phyloP scores from a whole-genome alignment of 106 monocot species.

The Phalaenopsis equestris region DNA sequence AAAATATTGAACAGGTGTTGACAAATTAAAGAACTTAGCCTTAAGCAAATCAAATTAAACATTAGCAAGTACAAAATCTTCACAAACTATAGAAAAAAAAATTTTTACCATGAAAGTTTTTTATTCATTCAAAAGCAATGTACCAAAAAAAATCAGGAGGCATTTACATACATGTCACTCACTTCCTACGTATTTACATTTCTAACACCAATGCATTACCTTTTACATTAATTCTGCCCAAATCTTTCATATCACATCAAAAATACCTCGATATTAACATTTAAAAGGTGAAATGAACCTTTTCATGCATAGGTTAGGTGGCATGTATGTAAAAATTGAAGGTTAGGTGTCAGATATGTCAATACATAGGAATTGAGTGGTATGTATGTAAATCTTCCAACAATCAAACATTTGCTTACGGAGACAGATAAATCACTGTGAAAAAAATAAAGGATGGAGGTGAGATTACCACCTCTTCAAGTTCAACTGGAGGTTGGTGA shows the following conservation, averaged over 20 bases:
- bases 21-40: neutral
- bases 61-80: neutral
- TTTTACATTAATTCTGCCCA: no score
- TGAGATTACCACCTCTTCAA: slow-evolving; percentile 39
- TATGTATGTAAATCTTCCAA: neutral
- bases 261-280: no score
- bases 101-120: neutral
- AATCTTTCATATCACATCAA: no score
- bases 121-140: neutral
- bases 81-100: neutral
- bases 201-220: no score
- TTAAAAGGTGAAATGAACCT: no score
- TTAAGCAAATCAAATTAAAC: neutral
- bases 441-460: neutral
- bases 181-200: no score
- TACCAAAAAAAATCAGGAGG: neutral
- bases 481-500: slow-evolving; percentile 39
- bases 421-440: neutral
- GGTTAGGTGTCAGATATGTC: no score
- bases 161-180: no score
- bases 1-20: neutral
- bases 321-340: no score
- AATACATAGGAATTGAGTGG: no score
- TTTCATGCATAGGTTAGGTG: no score
- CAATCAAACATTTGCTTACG: neutral